A percentile compares a stretch with the other conserved stretches of the same genome.
These are phyloP conservation scores for Hydnomerulius pinastri DNA, from an alignment of 768 basidiomycete species.

Conservation along the genomic window DNA sequence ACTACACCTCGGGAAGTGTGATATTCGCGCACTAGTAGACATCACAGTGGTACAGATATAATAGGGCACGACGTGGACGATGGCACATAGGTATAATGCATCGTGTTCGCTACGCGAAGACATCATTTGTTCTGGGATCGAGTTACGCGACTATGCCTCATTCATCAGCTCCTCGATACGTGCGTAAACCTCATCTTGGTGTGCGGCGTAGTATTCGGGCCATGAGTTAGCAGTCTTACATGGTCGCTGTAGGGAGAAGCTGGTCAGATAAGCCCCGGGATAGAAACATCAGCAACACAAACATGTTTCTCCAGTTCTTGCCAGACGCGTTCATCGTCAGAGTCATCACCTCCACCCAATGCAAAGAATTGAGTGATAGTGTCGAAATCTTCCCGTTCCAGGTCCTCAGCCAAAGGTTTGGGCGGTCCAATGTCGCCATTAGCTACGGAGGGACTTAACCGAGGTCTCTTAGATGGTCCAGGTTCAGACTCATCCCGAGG, in stretches of 20 bases:
- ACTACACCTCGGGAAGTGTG: neutral
- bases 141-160: slow-evolving; percentile 8
- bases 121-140: neutral
- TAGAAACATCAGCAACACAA: slow-evolving; percentile 13
- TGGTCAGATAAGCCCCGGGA: slow-evolving; percentile 1
- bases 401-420: slow-evolving; percentile 2
- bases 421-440: neutral
- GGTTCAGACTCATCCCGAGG: neutral
- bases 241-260: slow-evolving; percentile 30
- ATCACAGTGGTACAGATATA: slow-evolving; percentile 9
- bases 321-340: slow-evolving; percentile 55
- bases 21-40: too few species aligned
- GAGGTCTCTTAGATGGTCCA: slow-evolving; percentile 1
- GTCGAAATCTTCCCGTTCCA: slow-evolving; percentile 46
- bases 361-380: slow-evolving; percentile 58
- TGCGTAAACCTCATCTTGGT: slow-evolving; percentile 42
- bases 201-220: slow-evolving; percentile 52
- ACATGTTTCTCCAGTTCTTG: slow-evolving; percentile 49
- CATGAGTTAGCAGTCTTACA: slow-evolving; percentile 47
- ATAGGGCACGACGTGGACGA: too few species aligned
- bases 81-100: neutral
- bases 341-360: slow-evolving; percentile 48
- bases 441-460: neutral
- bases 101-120: neutral
- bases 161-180: slow-evolving; percentile 39